These are phyloP conservation scores for Usnea hakonensis DNA, from an alignment of 495 filamentous ascomycete species.

Conservation along the genomic window DNA sequence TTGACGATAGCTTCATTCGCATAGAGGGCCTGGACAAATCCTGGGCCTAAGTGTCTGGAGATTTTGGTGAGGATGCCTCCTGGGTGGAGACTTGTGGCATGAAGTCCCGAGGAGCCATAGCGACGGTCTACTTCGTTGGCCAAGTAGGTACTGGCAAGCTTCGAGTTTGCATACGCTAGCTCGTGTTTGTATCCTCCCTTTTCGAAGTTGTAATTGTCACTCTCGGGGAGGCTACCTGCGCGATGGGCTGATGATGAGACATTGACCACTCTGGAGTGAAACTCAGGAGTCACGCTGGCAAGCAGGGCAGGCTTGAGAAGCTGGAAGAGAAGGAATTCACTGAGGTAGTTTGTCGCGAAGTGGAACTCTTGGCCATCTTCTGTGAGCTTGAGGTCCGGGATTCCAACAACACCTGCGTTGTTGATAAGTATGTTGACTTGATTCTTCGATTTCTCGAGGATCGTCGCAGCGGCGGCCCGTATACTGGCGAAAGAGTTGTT, in stretches of 20 bases:
- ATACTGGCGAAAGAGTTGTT: conserved; percentile 38
- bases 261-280: conserved; percentile 39
- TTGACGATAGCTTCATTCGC: conserved; percentile 24
- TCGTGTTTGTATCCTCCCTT: conserved; percentile 32
- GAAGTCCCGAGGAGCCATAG: conserved; percentile 34
- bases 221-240: conserved; percentile 21
- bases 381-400: conserved; percentile 32
- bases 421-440: conserved; percentile 41
- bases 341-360: conserved; percentile 42
- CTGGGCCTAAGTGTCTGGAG: conserved; percentile 18
- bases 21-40: conserved; percentile 19
- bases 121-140: conserved; percentile 41
- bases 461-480: conserved; percentile 31
- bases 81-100: conserved; percentile 36
- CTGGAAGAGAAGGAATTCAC: conserved; percentile 43
- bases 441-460: conserved; percentile 34
- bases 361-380: conserved; percentile 42
- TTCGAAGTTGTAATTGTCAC: conserved; percentile 28
- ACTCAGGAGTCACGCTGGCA: conserved; percentile 31
- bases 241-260: conserved; percentile 37
- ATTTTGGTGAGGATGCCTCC: conserved; percentile 31
- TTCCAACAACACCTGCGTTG: conserved; percentile 44
- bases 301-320: conserved; percentile 39
- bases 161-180: conserved; percentile 34
- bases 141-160: conserved; percentile 37